These are phyloP conservation scores for Murraya koenigii DNA, from an alignment of 345 rosid genomes.

Conservation along the genomic window DNA sequence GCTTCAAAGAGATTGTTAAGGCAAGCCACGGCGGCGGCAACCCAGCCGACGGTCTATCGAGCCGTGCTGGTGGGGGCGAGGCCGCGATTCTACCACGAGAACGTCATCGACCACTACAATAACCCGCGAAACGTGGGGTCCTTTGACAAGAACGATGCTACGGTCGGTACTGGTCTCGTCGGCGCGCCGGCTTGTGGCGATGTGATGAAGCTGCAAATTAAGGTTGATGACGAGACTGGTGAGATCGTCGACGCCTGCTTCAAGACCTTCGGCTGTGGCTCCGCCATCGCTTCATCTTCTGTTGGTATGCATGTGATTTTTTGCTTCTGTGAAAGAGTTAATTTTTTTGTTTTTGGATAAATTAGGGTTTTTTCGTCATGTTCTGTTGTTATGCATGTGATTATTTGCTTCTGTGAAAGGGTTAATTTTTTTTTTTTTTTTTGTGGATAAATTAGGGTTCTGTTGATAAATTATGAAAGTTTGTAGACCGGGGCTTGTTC, in stretches of 20 bases:
- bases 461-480: too few species aligned
- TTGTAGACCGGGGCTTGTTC: neutral
- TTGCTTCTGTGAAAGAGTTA: slow-evolving; percentile 23
- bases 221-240: slow-evolving; percentile 81
- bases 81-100: slow-evolving; percentile 78
- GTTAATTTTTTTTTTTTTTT: too few species aligned
- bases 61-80: slow-evolving; percentile 23
- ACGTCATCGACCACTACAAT: slow-evolving; percentile 93
- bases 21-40: slow-evolving; percentile 22
- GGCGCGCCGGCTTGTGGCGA: slow-evolving; percentile 99
- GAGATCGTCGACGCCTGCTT: slow-evolving; percentile 87
- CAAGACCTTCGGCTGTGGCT: slow-evolving; percentile 98
- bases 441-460: slow-evolving; percentile 29
- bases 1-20: slow-evolving; percentile 46
- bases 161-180: slow-evolving; percentile 86
- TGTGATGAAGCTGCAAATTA: slow-evolving; percentile 98
- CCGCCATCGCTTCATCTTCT: slow-evolving; percentile 96
- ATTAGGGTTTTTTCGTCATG: slow-evolving; percentile 47
- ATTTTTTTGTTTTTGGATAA: too few species aligned
- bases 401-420: slow-evolving; percentile 29
- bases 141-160: slow-evolving; percentile 86
- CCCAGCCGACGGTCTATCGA: slow-evolving; percentile 20
- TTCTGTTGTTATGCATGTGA: slow-evolving; percentile 79
- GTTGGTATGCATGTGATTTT: slow-evolving; percentile 67
- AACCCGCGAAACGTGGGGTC: slow-evolving; percentile 96